Evolutionary conservation across 345 rosid species (phyloP), one percentile per base, ranked within the genome.

Genomic region (Limnanthes douglasii): DNA sequence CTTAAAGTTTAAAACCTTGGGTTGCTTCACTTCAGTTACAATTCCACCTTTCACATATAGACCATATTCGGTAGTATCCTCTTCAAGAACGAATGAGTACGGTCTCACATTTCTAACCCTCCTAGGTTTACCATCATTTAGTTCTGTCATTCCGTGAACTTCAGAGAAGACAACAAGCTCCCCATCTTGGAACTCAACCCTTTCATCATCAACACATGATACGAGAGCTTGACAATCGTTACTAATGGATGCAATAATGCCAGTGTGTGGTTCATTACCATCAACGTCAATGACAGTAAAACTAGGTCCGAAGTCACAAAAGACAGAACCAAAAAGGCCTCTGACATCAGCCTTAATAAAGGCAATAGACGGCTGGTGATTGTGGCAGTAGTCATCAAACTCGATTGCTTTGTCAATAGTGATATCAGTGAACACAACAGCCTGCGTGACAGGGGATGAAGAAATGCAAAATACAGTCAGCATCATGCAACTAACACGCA

Each of bases 71-170:
- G 73, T 34, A 39, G 88, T 69, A 41, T 84, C 93, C 64, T 79
- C 88, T 20, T 84, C 95, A 5, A 84, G 72, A 40, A 11, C 41
- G 48, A 84, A 84, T 21, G 95, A 84, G 51, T 58, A 71, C 8
- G 93, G 85, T 52, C 74, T 70, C 13, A 75, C 68, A 38, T 49
- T 76, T 52, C 65, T 76, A 36, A 84, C 50, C 56, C 69, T 79
- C 60, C 95, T 84, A 15, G 88, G 93, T 24, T 57, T 84, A 9
- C 88, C 93, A 70, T 84, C 95, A 71, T 84, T 79, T 34, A 76
- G 31, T 49, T 77, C 82, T 3, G 53, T 53, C 78, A 72, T 73
- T 34, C 86, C 86, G 11, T 62, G 58, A 41, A 77, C 68, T 54
- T 69, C 82, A 41, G 82, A 69, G 63, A 77, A 77, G 35, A 73